Conservation (phyloP, 257 asterid genomes). For the Cinchona pubescens region DNA sequence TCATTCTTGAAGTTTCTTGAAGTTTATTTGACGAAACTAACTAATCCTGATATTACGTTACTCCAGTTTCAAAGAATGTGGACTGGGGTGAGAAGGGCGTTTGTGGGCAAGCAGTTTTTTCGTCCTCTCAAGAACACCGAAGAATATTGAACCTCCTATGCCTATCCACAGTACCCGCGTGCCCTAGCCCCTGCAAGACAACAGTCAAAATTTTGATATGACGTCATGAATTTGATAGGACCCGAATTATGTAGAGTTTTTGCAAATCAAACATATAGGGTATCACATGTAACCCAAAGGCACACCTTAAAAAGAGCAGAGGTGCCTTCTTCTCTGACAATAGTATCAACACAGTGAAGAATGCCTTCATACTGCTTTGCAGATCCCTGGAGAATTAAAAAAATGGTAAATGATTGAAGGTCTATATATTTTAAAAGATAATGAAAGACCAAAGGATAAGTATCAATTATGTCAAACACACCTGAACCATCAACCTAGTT, state of each 20-base stretch:
- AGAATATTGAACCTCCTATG: constrained; percentile 63
- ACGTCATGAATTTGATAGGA: background rate
- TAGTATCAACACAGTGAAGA: constrained; percentile 45
- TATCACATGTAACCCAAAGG: constrained; percentile 9
- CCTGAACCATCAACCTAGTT: constrained; percentile 74
- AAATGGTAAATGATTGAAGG: background rate
- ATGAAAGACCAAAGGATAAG: background rate
- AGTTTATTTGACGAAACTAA: background rate
- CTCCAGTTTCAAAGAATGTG: constrained; percentile 19
- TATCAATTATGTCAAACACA: constrained; percentile 8
- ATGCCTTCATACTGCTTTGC: constrained; percentile 53
- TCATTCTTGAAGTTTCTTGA: background rate
- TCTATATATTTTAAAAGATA: background rate
- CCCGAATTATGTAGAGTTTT: background rate
- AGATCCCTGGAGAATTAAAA: constrained; percentile 46
- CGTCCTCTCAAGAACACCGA: constrained; percentile 59
- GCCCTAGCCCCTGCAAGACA: constrained; percentile 60
- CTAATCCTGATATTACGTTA: background rate
- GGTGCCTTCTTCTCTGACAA: constrained; percentile 54
- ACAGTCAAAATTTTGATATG: background rate
- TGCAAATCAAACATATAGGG: background rate
- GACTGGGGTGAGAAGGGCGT: constrained; percentile 21
- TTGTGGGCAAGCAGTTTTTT: constrained; percentile 43
- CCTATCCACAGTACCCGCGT: constrained; percentile 71
- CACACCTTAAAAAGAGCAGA: constrained; percentile 54